phyloP scores from a whole-genome alignment of 2,329 filamentous ascomycete genomes.

The Epichloe brachyelytri region DNA sequence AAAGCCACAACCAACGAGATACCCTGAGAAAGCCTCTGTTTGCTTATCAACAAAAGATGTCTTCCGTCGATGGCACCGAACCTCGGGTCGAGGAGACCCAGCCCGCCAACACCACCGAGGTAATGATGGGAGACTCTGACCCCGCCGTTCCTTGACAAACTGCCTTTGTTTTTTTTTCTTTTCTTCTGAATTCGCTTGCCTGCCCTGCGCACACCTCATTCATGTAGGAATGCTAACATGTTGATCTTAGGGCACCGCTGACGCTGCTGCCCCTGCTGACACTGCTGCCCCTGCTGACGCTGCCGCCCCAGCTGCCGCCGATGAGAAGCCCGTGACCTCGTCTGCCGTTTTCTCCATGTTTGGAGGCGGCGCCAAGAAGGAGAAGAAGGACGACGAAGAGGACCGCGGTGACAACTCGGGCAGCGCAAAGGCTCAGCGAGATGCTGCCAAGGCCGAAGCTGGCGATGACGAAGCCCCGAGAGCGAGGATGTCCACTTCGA shows the following conservation, averaged over 20 bases:
- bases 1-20: neutral
- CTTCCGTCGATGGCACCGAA: conserved; percentile 36
- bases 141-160: neutral
- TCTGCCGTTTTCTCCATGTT: conserved; percentile 94
- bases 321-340: conserved; percentile 31
- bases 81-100: conserved; percentile 39
- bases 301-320: conserved; percentile 6
- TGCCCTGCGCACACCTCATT: neutral
- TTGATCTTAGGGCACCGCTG: neutral
- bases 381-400: conserved; percentile 70
- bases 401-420: conserved; percentile 80
- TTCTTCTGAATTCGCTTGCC: neutral
- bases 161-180: neutral
- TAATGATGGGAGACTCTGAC: conserved; percentile 8
- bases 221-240: neutral
- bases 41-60: conserved; percentile 27
- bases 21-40: neutral
- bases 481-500: conserved; percentile 94
- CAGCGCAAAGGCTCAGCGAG: conserved; percentile 68
- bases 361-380: conserved; percentile 91
- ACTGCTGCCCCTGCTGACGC: conserved; percentile 7
- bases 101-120: conserved; percentile 15
- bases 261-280: conserved; percentile 9
- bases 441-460: conserved; percentile 44
- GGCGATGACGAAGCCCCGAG: conserved; percentile 63